These are phyloP conservation scores for Fusarium sterilihyphosum DNA, from an alignment of 2,329 filamentous ascomycete species.

Conservation along the genomic window DNA sequence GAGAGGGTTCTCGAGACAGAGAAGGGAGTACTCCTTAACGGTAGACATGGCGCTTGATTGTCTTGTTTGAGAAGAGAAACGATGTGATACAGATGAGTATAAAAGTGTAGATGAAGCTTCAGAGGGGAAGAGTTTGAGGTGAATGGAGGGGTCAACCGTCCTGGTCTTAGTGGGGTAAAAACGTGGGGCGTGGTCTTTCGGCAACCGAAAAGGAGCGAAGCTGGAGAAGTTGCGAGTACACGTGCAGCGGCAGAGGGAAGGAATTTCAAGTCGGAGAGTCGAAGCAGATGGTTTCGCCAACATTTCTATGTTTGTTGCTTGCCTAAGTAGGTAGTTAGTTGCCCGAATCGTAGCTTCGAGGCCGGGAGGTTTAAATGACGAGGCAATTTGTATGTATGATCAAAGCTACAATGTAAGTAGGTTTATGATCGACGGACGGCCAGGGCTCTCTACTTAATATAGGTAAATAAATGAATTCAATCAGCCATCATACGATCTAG, in stretches of 20 bases:
- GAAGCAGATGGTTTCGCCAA: slow-evolving; percentile 18
- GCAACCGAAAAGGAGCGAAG: slow-evolving; percentile 37
- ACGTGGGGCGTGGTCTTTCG: slow-evolving; percentile 37
- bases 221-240: slow-evolving; percentile 40
- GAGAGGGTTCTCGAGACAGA: slow-evolving; percentile 97
- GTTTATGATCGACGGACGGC: neutral
- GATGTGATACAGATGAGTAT: slow-evolving; percentile 9
- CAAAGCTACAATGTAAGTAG: neutral
- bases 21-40: slow-evolving; percentile 83
- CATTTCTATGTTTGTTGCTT: neutral
- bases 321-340: neutral
- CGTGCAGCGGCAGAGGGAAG: slow-evolving; percentile 33
- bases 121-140: slow-evolving; percentile 43
- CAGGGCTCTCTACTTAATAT: neutral
- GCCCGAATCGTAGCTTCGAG: neutral
- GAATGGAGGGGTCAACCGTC: slow-evolving; percentile 41
- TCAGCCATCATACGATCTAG: slow-evolving; percentile 23
- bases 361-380: neutral
- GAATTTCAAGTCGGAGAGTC: slow-evolving; percentile 5
- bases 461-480: neutral
- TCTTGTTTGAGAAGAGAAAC: slow-evolving; percentile 20
- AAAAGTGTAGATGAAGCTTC: slow-evolving; percentile 24
- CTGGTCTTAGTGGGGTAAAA: slow-evolving; percentile 37
- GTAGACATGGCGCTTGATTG: slow-evolving; percentile 70
- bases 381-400: neutral